phyloP scores from a whole-genome alignment of 2,329 filamentous ascomycete genomes.

The Mycogone perniciosa region DNA sequence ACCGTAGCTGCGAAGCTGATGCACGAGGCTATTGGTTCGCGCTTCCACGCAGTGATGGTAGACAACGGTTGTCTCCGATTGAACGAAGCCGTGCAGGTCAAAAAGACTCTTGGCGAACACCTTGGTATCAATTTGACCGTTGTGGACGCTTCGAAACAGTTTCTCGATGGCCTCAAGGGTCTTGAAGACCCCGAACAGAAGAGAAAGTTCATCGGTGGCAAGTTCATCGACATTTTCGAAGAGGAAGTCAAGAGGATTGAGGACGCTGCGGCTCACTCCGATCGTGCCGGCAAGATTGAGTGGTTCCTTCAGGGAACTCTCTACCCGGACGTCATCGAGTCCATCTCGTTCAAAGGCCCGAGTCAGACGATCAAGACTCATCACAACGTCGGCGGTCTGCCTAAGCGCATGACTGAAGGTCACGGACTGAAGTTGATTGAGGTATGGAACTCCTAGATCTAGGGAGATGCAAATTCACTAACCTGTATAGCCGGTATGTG shows the following conservation, averaged over 20 bases:
- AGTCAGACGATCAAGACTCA: constrained; percentile 1
- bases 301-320: constrained; percentile 76
- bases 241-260: constrained; percentile 66
- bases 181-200: constrained; percentile 78
- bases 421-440: constrained; percentile 10
- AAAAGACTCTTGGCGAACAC: constrained; percentile 69
- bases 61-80: constrained; percentile 74
- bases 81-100: constrained; percentile 76
- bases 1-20: constrained; percentile 85
- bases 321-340: constrained; percentile 36
- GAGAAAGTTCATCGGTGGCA: constrained; percentile 82
- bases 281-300: constrained; percentile 66
- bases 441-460: not conserved
- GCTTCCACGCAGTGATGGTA: constrained; percentile 79
- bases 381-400: constrained; percentile 65
- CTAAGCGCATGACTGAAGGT: constrained; percentile 46
- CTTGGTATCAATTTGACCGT: constrained; percentile 89
- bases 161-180: constrained; percentile 70
- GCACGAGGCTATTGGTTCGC: constrained; percentile 67
- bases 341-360: constrained; percentile 38
- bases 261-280: constrained; percentile 58
- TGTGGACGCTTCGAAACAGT: constrained; percentile 69
- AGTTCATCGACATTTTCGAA: constrained; percentile 65
- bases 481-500: not conserved
- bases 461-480: too few relatives aligned